Conservation (phyloP, 805 yeast species). For the Starmera amethionina region DNA sequence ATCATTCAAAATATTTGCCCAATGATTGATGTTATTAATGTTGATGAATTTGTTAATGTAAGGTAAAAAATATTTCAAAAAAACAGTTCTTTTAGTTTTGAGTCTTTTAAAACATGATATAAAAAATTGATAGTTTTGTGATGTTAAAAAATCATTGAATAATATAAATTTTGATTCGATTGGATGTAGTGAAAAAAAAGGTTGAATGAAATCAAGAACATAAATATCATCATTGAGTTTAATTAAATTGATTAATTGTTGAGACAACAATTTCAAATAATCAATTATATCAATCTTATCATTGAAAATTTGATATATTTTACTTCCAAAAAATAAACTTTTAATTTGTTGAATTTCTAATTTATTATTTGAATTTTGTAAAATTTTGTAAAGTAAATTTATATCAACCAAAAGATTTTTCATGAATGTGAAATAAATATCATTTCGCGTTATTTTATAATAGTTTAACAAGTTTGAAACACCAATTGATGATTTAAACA, state of each 20-base stretch:
- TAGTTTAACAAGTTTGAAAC: conserved; percentile 12
- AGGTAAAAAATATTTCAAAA: conserved; percentile 9
- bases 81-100: conserved; percentile 8
- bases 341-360: conserved; percentile 8
- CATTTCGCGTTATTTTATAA: conserved; percentile 14
- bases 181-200: conserved; percentile 16
- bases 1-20: conserved; percentile 5
- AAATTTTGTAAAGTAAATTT: conserved; percentile 4
- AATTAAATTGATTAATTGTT: conserved; percentile 10
- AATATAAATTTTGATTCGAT: conserved; percentile 10
- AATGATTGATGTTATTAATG: conserved; percentile 3
- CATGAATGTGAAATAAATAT: conserved; percentile 9
- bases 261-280: conserved; percentile 6
- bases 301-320: conserved; percentile 13
- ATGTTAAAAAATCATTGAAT: conserved; percentile 8
- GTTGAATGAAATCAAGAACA: conserved; percentile 7
- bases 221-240: neutral
- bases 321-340: conserved; percentile 17
- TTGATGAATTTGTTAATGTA: conserved; percentile 6
- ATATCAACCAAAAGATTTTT: conserved; percentile 13
- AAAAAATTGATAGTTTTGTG: conserved; percentile 3
- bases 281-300: conserved; percentile 10
- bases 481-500: conserved; percentile 10
- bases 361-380: conserved; percentile 3
- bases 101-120: neutral